Percentiles rank a stretch among this genome's conserved stretches.
Conservation (phyloP, 2,329 filamentous ascomycete genomes). For the Cryoendolithus antarcticus region DNA sequence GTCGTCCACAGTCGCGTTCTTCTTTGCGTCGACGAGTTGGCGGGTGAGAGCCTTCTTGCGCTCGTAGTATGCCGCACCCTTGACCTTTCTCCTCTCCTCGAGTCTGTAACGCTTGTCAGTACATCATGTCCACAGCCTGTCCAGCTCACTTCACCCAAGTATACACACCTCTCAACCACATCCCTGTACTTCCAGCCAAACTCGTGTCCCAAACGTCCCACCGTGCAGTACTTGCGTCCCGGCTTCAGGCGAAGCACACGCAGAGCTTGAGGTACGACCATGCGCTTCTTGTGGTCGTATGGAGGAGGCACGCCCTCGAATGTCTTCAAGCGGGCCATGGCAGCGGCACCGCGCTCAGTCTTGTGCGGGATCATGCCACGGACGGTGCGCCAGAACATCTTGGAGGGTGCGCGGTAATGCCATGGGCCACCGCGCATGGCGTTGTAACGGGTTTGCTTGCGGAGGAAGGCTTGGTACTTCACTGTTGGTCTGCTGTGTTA, state of each 20-base stretch:
- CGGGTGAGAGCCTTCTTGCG: conserved; percentile 95
- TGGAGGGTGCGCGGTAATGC: conserved; percentile 98
- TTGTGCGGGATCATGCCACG: conserved; percentile 99
- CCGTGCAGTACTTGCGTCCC: conserved; percentile 99
- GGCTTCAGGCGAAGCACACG: conserved; percentile 94
- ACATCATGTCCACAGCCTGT: conserved; percentile 9
- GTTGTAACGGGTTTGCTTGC: conserved; percentile 99
- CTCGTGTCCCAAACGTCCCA: conserved; percentile 94
- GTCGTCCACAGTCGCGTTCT: conserved; percentile 73
- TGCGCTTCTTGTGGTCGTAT: conserved; percentile 99
- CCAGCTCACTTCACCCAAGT: conserved; percentile 9
- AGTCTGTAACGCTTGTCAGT: conserved; percentile 46
- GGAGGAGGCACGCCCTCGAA: conserved; percentile 98
- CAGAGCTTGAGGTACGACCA: conserved; percentile 97
- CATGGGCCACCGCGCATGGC: conserved; percentile 98
- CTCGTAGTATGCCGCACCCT: conserved; percentile 98
- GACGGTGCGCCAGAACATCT: conserved; percentile 99
- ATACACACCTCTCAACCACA: conserved; percentile 85
- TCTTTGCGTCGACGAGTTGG: conserved; percentile 86
- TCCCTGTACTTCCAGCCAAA: conserved; percentile 99
- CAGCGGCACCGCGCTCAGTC: conserved; percentile 92
- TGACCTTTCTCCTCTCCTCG: conserved; percentile 99
- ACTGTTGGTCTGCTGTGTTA: conserved; percentile 48
- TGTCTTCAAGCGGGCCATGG: conserved; percentile 97
- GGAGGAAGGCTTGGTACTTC: conserved; percentile 99